These are phyloP conservation scores for Asparagopsis taxiformis DNA, from an alignment of 31 red algal species.

Conservation along the genomic window DNA sequence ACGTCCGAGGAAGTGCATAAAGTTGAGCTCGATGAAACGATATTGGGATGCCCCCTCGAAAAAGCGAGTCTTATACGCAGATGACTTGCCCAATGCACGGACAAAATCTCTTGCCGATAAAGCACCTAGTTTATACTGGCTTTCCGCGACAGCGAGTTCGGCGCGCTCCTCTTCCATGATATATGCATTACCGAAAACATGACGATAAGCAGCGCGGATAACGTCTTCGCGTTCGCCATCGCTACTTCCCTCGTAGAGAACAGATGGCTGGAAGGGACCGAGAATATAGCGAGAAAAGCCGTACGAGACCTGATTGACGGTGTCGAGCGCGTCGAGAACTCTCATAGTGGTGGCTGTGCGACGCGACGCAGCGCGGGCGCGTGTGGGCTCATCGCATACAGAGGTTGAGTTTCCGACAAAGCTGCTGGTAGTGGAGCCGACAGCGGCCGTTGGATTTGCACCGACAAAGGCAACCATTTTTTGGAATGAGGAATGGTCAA, in stretches of 20 bases:
- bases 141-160: slow-evolving; percentile 70
- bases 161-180: slow-evolving; percentile 84
- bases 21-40: slow-evolving; percentile 88
- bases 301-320: slow-evolving; percentile 46
- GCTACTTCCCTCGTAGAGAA: slow-evolving; percentile 22
- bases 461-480: slow-evolving; percentile 32
- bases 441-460: slow-evolving; percentile 5
- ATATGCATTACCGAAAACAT: slow-evolving; percentile 94
- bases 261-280: slow-evolving; percentile 62
- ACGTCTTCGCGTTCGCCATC: slow-evolving; percentile 50
- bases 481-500: not conserved
- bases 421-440: not conserved
- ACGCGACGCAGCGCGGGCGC: not conserved
- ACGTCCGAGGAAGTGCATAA: slow-evolving; percentile 89
- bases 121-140: slow-evolving; percentile 72
- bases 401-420: not conserved
- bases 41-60: slow-evolving; percentile 74
- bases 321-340: slow-evolving; percentile 67
- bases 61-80: slow-evolving; percentile 81
- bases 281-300: slow-evolving; percentile 75
- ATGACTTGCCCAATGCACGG: slow-evolving; percentile 78
- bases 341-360: slow-evolving; percentile 43
- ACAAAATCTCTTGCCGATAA: slow-evolving; percentile 79
- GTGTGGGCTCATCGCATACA: slow-evolving; percentile 10
- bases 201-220: slow-evolving; percentile 63